These are phyloP conservation scores for Spathaspora passalidarum DNA, from an alignment of 805 yeast genomes.

Conservation along the genomic window DNA sequence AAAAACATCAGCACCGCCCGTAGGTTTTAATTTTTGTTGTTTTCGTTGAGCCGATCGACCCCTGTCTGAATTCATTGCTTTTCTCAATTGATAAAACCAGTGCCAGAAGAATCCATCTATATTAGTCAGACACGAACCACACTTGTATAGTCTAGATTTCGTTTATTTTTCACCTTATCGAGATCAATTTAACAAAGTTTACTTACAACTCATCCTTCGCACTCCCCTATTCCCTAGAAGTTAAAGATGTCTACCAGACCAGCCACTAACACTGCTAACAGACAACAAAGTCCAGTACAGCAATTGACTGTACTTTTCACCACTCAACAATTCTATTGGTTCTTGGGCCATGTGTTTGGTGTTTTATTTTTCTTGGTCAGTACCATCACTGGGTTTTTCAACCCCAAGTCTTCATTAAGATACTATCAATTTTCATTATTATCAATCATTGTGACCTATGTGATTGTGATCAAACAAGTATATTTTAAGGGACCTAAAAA, in stretches of 20 bases:
- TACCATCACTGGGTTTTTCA: slow-evolving; percentile 42
- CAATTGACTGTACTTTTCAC: slow-evolving; percentile 13
- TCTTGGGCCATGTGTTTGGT: slow-evolving; percentile 55
- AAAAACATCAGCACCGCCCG: no score
- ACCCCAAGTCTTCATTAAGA: slow-evolving; percentile 21
- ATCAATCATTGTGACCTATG: slow-evolving; percentile 56
- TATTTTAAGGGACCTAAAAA: slow-evolving; percentile 29
- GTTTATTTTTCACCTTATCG: background rate
- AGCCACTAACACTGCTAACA: background rate
- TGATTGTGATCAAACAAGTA: slow-evolving; percentile 60
- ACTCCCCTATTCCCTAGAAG: background rate
- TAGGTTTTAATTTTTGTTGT: background rate
- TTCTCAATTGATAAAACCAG: background rate
- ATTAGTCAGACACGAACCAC: no score
- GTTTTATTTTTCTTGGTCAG: slow-evolving; percentile 39
- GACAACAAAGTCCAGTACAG: slow-evolving; percentile 5
- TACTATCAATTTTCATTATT: slow-evolving; percentile 38
- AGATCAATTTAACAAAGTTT: no score
- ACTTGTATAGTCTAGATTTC: no score
- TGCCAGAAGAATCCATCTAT: background rate
- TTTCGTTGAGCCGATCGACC: background rate
- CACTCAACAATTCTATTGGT: slow-evolving; percentile 71
- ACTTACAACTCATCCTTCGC: background rate
- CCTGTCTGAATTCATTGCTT: background rate
- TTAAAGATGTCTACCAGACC: background rate